These are phyloP conservation scores for Dactylellina haptotyla DNA, from an alignment of 2,329 filamentous ascomycete species.

Conservation along the genomic window DNA sequence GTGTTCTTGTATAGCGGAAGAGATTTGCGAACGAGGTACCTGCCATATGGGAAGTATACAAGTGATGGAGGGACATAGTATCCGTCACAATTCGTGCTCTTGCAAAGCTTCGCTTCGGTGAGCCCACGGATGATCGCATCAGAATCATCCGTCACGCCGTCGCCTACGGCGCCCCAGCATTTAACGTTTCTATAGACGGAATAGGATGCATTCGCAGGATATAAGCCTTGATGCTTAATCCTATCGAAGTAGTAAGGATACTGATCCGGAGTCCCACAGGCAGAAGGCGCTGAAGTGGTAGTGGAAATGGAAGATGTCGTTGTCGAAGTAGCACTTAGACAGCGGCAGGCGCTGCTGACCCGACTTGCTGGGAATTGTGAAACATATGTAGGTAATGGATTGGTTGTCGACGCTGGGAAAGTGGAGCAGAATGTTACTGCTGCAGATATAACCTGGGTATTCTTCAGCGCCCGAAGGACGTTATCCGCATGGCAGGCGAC, in stretches of 20 bases:
- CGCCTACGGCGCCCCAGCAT: conserved; percentile 32
- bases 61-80: conserved; percentile 27
- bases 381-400: not conserved
- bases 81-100: conserved; percentile 3
- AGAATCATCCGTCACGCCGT: conserved; percentile 25
- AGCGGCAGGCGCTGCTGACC: conserved; percentile 1
- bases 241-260: conserved; percentile 14
- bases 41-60: conserved; percentile 24
- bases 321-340: not conserved
- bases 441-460: not conserved
- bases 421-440: conserved; percentile 18
- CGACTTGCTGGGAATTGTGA: not conserved
- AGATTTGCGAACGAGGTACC: conserved; percentile 10
- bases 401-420: not conserved
- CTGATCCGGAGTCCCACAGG: not conserved
- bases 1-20: conserved; percentile 24
- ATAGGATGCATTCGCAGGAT: conserved; percentile 4
- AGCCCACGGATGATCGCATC: conserved; percentile 19
- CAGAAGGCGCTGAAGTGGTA: not conserved
- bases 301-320: not conserved
- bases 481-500: conserved; percentile 10
- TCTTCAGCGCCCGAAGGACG: conserved; percentile 5
- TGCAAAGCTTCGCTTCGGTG: conserved; percentile 12
- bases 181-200: conserved; percentile 29
- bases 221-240: conserved; percentile 22